phyloP scores from a whole-genome alignment of 495 filamentous ascomycete species.

The Filosporella fistucella region DNA sequence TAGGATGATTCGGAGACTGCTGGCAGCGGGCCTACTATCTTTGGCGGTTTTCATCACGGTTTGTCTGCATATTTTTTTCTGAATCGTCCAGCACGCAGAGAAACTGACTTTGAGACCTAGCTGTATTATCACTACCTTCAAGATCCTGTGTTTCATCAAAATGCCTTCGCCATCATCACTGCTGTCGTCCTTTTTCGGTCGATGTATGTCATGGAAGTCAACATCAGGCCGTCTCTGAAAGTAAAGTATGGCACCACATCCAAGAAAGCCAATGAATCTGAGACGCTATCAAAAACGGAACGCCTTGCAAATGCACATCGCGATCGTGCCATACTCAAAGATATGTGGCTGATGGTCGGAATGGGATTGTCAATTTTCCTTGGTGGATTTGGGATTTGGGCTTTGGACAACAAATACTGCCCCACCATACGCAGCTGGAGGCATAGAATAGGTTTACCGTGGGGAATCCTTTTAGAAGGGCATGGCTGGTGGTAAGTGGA shows the following conservation, averaged over 20 bases:
- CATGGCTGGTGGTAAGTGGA: slow-evolving; percentile 95
- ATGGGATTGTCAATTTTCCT: slow-evolving; percentile 72
- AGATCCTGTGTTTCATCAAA: slow-evolving; percentile 90
- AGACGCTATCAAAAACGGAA: slow-evolving; percentile 12
- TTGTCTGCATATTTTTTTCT: slow-evolving; percentile 2
- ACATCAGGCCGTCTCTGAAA: slow-evolving; percentile 57
- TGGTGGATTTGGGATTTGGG: slow-evolving; percentile 83
- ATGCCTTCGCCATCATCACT: slow-evolving; percentile 80
- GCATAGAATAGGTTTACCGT: slow-evolving; percentile 72
- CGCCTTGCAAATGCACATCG: slow-evolving; percentile 18
- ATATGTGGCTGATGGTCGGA: slow-evolving; percentile 65
- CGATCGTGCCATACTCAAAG: slow-evolving; percentile 56
- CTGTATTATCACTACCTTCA: slow-evolving; percentile 92
- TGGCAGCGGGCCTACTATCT: slow-evolving; percentile 56
- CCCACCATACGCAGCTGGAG: slow-evolving; percentile 64
- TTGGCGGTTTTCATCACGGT: slow-evolving; percentile 77
- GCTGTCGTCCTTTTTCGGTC: slow-evolving; percentile 68
- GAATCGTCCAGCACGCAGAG: neutral
- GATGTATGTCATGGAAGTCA: slow-evolving; percentile 87
- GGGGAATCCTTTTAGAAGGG: slow-evolving; percentile 86
- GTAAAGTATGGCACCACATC: slow-evolving; percentile 30
- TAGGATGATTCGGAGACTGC: slow-evolving; percentile 40
- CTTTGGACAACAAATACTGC: slow-evolving; percentile 80
- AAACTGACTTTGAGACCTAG: slow-evolving; percentile 22
- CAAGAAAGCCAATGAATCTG: slow-evolving; percentile 1